phyloP scores from a whole-genome alignment of 129 eudicot genomes.

The Ambrosia artemisiifolia region DNA sequence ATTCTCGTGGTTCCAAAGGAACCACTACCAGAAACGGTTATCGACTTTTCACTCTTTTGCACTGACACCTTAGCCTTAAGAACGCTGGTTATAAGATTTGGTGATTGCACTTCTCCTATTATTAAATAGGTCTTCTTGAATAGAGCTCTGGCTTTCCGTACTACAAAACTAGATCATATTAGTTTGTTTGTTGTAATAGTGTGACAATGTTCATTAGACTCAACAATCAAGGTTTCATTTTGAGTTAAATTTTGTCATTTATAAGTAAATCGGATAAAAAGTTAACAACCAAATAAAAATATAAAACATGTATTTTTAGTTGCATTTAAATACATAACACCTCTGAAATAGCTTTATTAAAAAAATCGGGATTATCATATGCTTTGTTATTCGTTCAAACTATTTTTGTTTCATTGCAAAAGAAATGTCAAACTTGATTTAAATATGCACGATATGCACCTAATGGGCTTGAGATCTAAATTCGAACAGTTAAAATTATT shows the following conservation, averaged over 20 bases:
- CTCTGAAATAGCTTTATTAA: background rate
- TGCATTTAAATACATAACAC: background rate
- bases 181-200: background rate
- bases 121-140: background rate
- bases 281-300: background rate
- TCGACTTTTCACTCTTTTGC: too few relatives aligned
- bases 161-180: background rate
- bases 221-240: too few relatives aligned
- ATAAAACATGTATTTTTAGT: background rate
- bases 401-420: background rate
- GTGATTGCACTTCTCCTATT: background rate
- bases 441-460: background rate
- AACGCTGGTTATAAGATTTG: too few relatives aligned
- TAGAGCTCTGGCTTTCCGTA: background rate
- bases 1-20: too few relatives aligned
- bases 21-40: too few relatives aligned
- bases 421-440: background rate
- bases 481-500: background rate
- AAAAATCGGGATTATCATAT: background rate
- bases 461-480: background rate
- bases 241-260: background rate
- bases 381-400: background rate
- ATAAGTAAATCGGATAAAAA: background rate
- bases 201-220: background rate
- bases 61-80: too few relatives aligned